Conservation (phyloP, 2,329 filamentous ascomycete genomes). For the Fusarium sp. region DNA sequence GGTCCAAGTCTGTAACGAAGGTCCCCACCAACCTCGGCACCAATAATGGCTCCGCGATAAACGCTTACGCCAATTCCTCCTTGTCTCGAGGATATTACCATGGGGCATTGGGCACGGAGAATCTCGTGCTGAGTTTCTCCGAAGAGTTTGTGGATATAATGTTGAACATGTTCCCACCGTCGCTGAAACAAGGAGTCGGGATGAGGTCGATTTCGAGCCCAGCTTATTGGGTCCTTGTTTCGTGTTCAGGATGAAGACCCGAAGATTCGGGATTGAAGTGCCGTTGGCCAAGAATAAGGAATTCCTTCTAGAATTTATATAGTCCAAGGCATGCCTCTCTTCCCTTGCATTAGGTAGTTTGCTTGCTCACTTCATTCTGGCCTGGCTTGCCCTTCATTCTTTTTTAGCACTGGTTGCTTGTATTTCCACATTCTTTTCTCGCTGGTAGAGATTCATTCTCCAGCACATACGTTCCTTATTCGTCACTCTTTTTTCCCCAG, state of each 20-base stretch:
- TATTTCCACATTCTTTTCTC: constrained; percentile 24
- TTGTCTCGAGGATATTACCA: not conserved
- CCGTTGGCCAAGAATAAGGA: not conserved
- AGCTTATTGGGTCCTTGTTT: constrained; percentile 6
- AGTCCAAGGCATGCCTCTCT: not conserved
- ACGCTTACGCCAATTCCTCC: not conserved
- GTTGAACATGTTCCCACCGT: constrained; percentile 4
- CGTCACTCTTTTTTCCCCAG: constrained; percentile 4
- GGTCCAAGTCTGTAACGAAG: constrained; percentile 10
- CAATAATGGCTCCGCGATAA: constrained; percentile 14
- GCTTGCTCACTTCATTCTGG: constrained; percentile 12
- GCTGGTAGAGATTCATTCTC: constrained; percentile 9
- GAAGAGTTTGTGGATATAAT: constrained; percentile 1
- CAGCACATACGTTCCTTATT: not conserved
- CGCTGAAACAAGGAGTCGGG: constrained; percentile 20
- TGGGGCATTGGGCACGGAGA: constrained; percentile 4
- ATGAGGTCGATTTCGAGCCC: constrained; percentile 23
- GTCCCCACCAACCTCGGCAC: constrained; percentile 8
- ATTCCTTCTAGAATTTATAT: constrained; percentile 16
- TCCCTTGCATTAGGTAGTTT: not conserved
- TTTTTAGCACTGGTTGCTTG: constrained; percentile 35
- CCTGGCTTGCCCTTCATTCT: constrained; percentile 22
- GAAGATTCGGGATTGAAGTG: constrained; percentile 21
- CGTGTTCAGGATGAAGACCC: constrained; percentile 22
- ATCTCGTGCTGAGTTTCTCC: constrained; percentile 7